Evolutionary conservation across 2,329 filamentous ascomycete species (phyloP).

Genomic region (Trichoderma afroharzianum): DNA sequence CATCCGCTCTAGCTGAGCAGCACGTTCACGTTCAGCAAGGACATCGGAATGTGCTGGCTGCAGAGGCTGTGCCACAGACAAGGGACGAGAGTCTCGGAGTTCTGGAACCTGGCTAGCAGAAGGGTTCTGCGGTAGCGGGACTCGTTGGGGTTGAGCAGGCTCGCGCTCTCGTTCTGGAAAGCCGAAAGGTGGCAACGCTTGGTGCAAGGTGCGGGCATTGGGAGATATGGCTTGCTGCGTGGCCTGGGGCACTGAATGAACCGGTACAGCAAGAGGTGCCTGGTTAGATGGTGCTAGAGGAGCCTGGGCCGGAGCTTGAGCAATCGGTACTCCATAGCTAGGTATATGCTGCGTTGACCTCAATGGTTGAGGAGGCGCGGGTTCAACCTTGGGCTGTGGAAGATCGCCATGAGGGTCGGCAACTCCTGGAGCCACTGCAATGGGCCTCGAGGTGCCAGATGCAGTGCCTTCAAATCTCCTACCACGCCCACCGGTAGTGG

Average conservation of each 20-base stretch:
- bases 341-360: constrained; percentile 40
- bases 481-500: constrained; percentile 45
- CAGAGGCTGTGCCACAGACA: constrained; percentile 35
- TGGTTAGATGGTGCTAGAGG: constrained; percentile 26
- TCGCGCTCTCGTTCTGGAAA: constrained; percentile 45
- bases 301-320: constrained; percentile 38
- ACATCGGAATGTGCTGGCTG: constrained; percentile 33
- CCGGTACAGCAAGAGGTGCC: constrained; percentile 31
- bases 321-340: constrained; percentile 46
- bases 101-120: constrained; percentile 32
- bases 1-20: constrained; percentile 31
- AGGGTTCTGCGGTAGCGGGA: constrained; percentile 41
- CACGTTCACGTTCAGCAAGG: constrained; percentile 28
- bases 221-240: constrained; percentile 47
- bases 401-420: constrained; percentile 44
- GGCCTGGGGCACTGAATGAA: constrained; percentile 37
- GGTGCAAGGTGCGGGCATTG: constrained; percentile 39
- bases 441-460: constrained; percentile 34
- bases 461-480: constrained; percentile 48
- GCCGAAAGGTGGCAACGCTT: constrained; percentile 40
- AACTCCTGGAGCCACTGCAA: constrained; percentile 44
- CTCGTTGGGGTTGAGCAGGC: constrained; percentile 30
- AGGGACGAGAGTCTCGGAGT: constrained; percentile 32
- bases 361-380: constrained; percentile 28
- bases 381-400: constrained; percentile 45